Base-by-base conservation (phyloP, 805 yeast species). In the Zygotorulaspora florentina region DNA sequence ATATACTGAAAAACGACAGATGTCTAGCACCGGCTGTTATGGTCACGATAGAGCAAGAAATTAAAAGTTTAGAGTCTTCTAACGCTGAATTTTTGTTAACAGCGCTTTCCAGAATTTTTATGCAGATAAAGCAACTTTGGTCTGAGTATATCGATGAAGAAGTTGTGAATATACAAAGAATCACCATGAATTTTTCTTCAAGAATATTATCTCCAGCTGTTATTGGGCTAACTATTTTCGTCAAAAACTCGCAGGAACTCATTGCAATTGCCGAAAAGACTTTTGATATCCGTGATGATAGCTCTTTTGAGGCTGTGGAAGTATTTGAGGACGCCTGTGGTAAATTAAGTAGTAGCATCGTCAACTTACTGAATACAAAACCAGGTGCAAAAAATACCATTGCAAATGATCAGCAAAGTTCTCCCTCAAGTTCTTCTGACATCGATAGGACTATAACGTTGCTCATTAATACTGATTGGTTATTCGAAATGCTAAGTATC, bases 1-100 rank as follows among this genome's bases (percentile, higher is more conserved):
- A 60, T 9, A 65, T 80, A 2, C 56, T 62, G 50, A 59, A 74
- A 63, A 53, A 59, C 12, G 68, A 70, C 31, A 66, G 67, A 31
- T 58, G 74, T 9, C 69, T 72, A 27, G 62, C 68, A 12, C 79
- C 82, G 1, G 64, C 70, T 3, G 53, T 77, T 1, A 50, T 75
- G 38, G 54, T 71, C 1, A 60, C 70, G 31, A 53, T 79, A 8
- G 82, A 80, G 47, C 45, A 52, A 7, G 54, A 64, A 20, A 62
- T 67, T 5, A 55, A 54, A 18, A 58, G 55, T 9, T 58, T 71
- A 15, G 74, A 74, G 8, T 66, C 76, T 8, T 70, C 83, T 1
- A 77, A 79, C 59, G 89, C 83, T 57, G 96, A 86, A 51, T 87
- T 75, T 54, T 66, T 76, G 16, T 68, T 76, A 47, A 71, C 74